Base-by-base conservation (phyloP, 768 basidiomycete species). In the Mrakia blollopis region DNA sequence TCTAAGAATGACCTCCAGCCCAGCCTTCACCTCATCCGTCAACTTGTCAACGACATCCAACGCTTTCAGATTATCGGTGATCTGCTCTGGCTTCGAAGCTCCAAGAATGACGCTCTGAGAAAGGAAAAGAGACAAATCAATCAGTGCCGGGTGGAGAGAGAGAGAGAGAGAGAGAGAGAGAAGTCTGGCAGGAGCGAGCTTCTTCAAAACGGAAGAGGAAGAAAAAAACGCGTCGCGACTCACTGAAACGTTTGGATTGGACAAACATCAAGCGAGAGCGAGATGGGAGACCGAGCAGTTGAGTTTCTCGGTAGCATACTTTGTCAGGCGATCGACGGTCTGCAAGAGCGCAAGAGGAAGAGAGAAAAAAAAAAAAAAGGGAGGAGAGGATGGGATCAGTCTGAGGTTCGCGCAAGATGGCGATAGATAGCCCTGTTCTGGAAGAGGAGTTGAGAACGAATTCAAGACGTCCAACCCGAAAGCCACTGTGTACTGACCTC, bases 191-290 rank as follows among this genome's bases (percentile, higher is more conserved):
- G n/a, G n/a, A n/a, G n/a, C 68, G 35, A n/a, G 28, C n/a, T 41
- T 37, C n/a, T n/a, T n/a, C n/a, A n/a, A n/a, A n/a, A n/a, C n/a
- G n/a, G 28, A 41, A 4, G 16, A 41, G 8, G 28, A 39, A 3
- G 39, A n/a, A 50, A 72, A 25, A 30, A 50, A 57, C 4, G 50
- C 18, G 30, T 10, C 21, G 44, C 21, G 30, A 72, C 70, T 32
- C 18, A 72, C 47, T 28, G 72, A 57, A 11, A 68, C 65, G 37
- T 68, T 68, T 16, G 65, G 65, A 23, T 68, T 68, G 35, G 44
- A 61, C 8, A 52, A 54, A 28, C n/a, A 35, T 35, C 72, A 72
- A 25, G 52, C 70, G 21, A 60, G 54, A 35, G 72, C 35, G 10
- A 54, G 52, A 39, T 61, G 72, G 21, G 28, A 57, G 10, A 61